Evolutionary conservation across 768 basidiomycete genomes (phyloP), one percentile per base, ranked within the genome.

Genomic region (Cystofilobasidium bisporidii): DNA sequence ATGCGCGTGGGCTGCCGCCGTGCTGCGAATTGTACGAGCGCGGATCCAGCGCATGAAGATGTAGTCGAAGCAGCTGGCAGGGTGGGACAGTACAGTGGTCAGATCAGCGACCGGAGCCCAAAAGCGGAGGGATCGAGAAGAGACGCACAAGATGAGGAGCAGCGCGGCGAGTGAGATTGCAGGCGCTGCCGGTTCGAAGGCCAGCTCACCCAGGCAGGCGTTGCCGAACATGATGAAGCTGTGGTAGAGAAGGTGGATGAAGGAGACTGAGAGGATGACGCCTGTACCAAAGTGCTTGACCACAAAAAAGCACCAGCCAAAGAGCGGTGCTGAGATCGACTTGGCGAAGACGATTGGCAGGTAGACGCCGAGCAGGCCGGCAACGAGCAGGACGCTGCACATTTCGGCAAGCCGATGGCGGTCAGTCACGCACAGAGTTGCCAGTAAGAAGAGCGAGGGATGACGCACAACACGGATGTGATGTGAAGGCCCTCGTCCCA

Each of bases 201-300:
- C 67, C 22, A 77, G 69, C 17, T 76, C 70, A 1, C 77, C 77
- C 38, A 77, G 64, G 66, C 36, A 77, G 30, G 72, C 71, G 68
- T 77, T 75, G 32, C 66, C 62, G 67, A 76, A 77, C 77, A 77
- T 77, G 72, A 77, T 69, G 62, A 78, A 77, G n/a, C 74, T 71
- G 70, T 78, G 78, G 66, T 72, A 75, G 0, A 78, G 73, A 0
- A 79, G 73, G 61, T 78, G 78, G 32, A 75, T 74, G 62, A 75
- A 77, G 1, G 77, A 77, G 0, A 76, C 77, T 2, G 74, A 73
- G 32, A 77, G 63, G 67, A 78, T 78, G 64, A 79, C 69, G 17
- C 78, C 78, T 38, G 75, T 75, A 20, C 75, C 75, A 40, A 75
- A 75, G 56, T 76, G 75, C 62, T 71, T 74, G 0, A 71, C 66